These are phyloP conservation scores for Trebouxiophyceae sp. DNA, from an alignment of 163 green algal genomes.

Conservation along the genomic window DNA sequence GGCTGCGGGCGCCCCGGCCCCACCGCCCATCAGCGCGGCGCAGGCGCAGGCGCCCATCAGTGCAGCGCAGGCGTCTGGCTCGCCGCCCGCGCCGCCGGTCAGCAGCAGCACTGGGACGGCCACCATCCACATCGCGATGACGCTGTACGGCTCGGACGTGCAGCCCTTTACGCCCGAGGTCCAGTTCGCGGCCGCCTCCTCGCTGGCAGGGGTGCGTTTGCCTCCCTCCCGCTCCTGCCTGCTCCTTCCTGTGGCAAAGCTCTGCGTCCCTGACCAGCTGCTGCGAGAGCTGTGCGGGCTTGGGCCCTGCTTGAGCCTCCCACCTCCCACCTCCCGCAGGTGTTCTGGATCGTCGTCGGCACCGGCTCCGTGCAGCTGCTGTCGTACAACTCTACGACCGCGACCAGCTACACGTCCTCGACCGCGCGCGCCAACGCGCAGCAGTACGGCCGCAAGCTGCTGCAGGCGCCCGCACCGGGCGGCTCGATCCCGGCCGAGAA, in stretches of 20 bases:
- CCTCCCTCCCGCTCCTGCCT: too few species aligned
- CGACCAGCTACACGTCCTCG: not conserved
- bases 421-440: not conserved
- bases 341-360: conserved; percentile 7
- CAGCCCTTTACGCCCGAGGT: not conserved
- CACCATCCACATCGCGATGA: conserved; percentile 1
- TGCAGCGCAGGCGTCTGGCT: too few species aligned
- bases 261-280: too few species aligned
- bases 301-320: too few species aligned
- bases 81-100: too few species aligned
- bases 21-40: too few species aligned
- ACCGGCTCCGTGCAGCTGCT: not conserved
- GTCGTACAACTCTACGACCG: not conserved
- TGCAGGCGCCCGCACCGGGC: not conserved
- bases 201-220: not conserved
- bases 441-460: not conserved
- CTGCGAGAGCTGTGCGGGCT: too few species aligned
- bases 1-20: too few species aligned
- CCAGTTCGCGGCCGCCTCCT: conserved; percentile 1
- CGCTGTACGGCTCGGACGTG: not conserved
- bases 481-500: not conserved
- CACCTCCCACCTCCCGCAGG: not conserved
- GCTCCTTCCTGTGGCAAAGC: too few species aligned
- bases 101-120: not conserved
- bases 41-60: too few species aligned